A percentile compares a stretch with the other conserved stretches of the same genome.
Evolutionary conservation across 768 basidiomycete genomes (phyloP).

Genomic region (Tylopilus sp.): DNA sequence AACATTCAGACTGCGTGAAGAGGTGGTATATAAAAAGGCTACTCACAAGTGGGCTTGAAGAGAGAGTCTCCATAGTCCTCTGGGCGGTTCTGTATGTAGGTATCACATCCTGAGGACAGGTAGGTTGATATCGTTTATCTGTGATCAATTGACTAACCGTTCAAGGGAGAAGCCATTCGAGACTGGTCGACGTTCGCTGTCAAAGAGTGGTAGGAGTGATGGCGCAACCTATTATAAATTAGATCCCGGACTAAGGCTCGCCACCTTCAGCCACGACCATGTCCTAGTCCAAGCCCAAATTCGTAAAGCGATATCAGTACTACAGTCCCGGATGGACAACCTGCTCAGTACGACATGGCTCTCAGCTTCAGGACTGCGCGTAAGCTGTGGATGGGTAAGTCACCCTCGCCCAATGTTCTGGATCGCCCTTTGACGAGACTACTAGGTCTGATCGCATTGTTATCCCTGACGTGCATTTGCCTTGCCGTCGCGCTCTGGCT

Average conservation of each 20-base stretch:
- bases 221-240: slow-evolving; percentile 6
- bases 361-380: slow-evolving; percentile 46
- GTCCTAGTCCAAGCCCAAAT: background rate
- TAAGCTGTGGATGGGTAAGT: slow-evolving; percentile 35
- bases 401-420: background rate
- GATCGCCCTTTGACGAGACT: background rate
- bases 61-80: slow-evolving; percentile 1
- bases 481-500: slow-evolving; percentile 36
- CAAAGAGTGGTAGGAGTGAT: slow-evolving; percentile 2
- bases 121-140: background rate
- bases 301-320: background rate
- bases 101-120: slow-evolving; percentile 5
- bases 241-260: background rate
- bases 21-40: background rate
- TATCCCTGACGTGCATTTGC: slow-evolving; percentile 34
- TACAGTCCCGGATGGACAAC: background rate
- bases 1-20: background rate
- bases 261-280: background rate
- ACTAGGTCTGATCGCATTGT: slow-evolving; percentile 34
- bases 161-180: slow-evolving; percentile 11
- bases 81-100: background rate
- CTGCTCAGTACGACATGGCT: slow-evolving; percentile 27
- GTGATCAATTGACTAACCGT: slow-evolving; percentile 3
- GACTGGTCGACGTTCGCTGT: background rate
- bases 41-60: slow-evolving; percentile 16